Evolutionary conservation across 1,139 yeast species (phyloP).

Genomic region (Nematodospora anomalae): DNA sequence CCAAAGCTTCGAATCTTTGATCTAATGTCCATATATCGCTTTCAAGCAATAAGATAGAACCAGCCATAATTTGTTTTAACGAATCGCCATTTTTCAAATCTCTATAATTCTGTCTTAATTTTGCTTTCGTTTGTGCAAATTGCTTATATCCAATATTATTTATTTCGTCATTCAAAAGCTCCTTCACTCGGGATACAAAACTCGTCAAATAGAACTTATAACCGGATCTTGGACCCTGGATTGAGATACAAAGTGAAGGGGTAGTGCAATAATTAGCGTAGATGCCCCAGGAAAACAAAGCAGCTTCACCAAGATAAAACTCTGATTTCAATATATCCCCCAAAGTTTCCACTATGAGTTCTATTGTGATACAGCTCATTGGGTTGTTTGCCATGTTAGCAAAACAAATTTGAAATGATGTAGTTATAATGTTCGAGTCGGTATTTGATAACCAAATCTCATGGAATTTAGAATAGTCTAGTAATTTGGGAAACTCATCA

Average conservation of each 20-base stretch:
- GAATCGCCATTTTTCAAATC: conserved; percentile 38
- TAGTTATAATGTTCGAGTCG: conserved; percentile 24
- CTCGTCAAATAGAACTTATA: conserved; percentile 27
- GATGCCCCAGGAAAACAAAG: conserved; percentile 57
- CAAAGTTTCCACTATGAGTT: conserved; percentile 49
- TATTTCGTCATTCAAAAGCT: conserved; percentile 14
- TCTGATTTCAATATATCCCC: conserved; percentile 35
- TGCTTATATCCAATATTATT: conserved; percentile 24
- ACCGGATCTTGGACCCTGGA: conserved; percentile 49
- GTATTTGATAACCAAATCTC: conserved; percentile 51
- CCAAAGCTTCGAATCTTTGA: conserved; percentile 45
- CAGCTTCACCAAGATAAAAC: conserved; percentile 50
- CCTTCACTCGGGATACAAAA: conserved; percentile 21
- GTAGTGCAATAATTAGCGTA: conserved; percentile 52
- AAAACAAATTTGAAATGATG: conserved; percentile 47
- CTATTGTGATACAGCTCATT: conserved; percentile 41
- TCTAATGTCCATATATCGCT: conserved; percentile 51
- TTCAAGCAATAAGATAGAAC: conserved; percentile 52
- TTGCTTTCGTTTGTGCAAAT: conserved; percentile 45
- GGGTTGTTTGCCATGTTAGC: conserved; percentile 27
- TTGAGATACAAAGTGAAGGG: conserved; percentile 46
- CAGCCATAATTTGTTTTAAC: conserved; percentile 44
- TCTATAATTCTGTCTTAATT: conserved; percentile 44
- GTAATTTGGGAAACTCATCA: conserved; percentile 15
- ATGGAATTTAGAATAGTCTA: conserved; percentile 19